These are phyloP conservation scores for Nakaseomyces uthaithaninus DNA, from an alignment of 1,139 yeast genomes.

Conservation along the genomic window DNA sequence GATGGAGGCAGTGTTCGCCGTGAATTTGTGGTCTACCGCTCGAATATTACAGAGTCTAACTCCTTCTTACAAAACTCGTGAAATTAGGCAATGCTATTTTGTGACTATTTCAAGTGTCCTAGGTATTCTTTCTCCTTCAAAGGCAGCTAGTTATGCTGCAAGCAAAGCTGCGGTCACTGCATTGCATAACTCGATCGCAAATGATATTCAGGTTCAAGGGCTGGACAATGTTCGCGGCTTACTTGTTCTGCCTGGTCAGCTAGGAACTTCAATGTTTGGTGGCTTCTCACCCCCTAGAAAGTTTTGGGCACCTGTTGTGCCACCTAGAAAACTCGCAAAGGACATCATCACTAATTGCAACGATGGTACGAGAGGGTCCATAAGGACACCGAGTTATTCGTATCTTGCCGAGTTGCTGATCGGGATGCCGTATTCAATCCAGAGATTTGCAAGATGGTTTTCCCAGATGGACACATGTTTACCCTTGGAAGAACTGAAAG, in stretches of 20 bases:
- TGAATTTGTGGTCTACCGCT: slow-evolving; percentile 53
- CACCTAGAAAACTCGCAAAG: slow-evolving; percentile 38
- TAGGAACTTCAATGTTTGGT: slow-evolving; percentile 52
- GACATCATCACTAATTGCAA: slow-evolving; percentile 38
- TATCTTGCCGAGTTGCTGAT: slow-evolving; percentile 47
- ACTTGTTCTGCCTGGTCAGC: slow-evolving; percentile 59
- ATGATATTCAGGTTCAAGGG: slow-evolving; percentile 36
- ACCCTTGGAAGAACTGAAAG: slow-evolving; percentile 24
- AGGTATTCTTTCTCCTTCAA: slow-evolving; percentile 64
- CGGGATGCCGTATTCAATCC: slow-evolving; percentile 44
- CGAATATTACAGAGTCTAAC: slow-evolving; percentile 41
- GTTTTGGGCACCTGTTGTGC: slow-evolving; percentile 59
- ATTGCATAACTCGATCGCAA: slow-evolving; percentile 49
- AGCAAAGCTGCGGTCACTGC: slow-evolving; percentile 57
- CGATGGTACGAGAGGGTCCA: slow-evolving; percentile 44
- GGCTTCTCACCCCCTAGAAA: slow-evolving; percentile 52
- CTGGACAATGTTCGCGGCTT: slow-evolving; percentile 36
- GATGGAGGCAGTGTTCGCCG: slow-evolving; percentile 38
- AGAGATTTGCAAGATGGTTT: slow-evolving; percentile 41
- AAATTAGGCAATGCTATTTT: slow-evolving; percentile 38
- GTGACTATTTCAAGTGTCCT: slow-evolving; percentile 62
- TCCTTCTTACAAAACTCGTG: slow-evolving; percentile 17
- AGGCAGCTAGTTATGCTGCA: slow-evolving; percentile 56
- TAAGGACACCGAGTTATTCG: slow-evolving; percentile 55
- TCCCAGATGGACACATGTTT: slow-evolving; percentile 29